phyloP scores from a whole-genome alignment of 2,329 filamentous ascomycete genomes.

The Phoma sp. region DNA sequence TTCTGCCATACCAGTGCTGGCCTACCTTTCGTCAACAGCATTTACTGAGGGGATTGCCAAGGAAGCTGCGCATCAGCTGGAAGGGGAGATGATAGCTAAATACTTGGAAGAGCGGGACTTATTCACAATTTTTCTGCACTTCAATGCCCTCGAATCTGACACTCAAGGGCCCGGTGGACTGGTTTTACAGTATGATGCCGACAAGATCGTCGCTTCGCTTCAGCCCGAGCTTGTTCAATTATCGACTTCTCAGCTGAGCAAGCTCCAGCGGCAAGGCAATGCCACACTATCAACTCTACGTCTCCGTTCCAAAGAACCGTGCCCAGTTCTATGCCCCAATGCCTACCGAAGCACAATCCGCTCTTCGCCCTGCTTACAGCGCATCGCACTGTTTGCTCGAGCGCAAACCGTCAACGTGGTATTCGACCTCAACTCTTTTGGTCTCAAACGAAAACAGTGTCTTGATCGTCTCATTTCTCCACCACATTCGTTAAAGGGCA shows the following conservation, averaged over 20 bases:
- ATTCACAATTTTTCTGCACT: too few species aligned
- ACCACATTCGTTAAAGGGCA: too few species aligned
- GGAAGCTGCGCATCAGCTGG: too few species aligned
- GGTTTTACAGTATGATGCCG: neutral
- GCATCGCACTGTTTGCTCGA: neutral
- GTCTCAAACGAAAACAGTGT: neutral
- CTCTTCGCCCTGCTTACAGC: neutral
- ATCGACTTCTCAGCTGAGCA: neutral
- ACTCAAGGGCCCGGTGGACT: neutral
- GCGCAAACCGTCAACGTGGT: neutral
- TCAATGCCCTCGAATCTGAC: too few species aligned
- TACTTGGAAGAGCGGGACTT: too few species aligned
- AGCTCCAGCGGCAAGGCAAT: neutral
- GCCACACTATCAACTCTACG: neutral
- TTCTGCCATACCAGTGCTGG: neutral
- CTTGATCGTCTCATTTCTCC: neutral
- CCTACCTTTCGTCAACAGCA: neutral
- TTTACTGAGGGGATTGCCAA: neutral
- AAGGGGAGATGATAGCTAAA: too few species aligned
- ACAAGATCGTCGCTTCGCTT: neutral
- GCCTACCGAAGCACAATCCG: neutral
- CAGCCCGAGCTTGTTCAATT: neutral
- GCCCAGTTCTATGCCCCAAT: too few species aligned
- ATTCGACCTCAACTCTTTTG: neutral
- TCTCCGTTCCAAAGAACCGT: neutral